Base-by-base conservation (phyloP, 208 protist species). In the Trypanosoma scelopori region DNA sequence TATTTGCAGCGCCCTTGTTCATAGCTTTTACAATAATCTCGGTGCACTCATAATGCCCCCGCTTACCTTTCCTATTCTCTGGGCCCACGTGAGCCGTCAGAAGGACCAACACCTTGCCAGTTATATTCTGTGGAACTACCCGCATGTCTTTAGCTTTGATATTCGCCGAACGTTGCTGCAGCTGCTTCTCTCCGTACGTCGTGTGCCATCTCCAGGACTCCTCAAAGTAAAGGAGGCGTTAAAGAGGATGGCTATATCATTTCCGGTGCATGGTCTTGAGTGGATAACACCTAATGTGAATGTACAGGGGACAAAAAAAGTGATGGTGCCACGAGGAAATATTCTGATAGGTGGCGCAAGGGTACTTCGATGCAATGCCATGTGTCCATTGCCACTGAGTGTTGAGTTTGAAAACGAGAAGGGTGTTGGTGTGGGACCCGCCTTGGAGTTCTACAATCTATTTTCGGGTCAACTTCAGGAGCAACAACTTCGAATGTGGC, bases 361-460 rank as follows among this genome's bases (percentile, higher is more conserved):
- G 43, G 57, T 84, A 32, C 46, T 84, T 13, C 77, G 76, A 16
- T 39, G 52, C 27, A 69, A 86, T 39, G 84, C 79, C 0, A 80
- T 71, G 51, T 91, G 84, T 63, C 81, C 81, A 27, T 69, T 91
- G 5, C 50, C 59, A 16, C 61, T 96, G 25, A 85, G 88, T 67
- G 77, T 96, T 7, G 68, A 84, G 23, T 96, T 94, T 71, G 66
- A 76, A 27, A 85, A 81, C 28, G 90, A 96, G 69, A 72, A 79
- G 18, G 91, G 88, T 51, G 84, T 88, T 48, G 91, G 91, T 46
- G 74, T 71, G 22, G 91, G 91, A 15, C 91, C 91, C 27, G 83
- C 88, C 32, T 63, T 88, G 60, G 84, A 93, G 66, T 91, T 93
- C 55, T 93, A 84, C 52, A 81, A 85, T 61, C 58, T 87, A 62